phyloP scores from a whole-genome alignment of 805 yeast genomes.

The Cyberlindnera japonica region DNA sequence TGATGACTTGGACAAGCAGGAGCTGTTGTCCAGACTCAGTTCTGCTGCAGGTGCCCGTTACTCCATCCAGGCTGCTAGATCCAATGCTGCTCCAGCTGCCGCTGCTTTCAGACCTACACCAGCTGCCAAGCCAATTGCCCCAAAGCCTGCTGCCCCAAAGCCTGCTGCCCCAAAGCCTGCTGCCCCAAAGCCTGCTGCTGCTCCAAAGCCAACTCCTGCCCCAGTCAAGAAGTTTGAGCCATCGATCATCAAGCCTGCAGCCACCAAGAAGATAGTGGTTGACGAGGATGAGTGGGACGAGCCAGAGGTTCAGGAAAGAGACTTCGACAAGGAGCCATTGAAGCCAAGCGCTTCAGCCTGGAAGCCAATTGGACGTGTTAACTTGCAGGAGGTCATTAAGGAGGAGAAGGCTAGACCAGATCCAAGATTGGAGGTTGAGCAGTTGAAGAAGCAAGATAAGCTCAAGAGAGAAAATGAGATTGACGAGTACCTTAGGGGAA shows the following conservation, averaged over 20 bases:
- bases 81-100: slow-evolving; percentile 30
- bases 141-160: slow-evolving; percentile 20
- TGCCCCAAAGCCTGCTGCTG: slow-evolving; percentile 22
- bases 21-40: slow-evolving; percentile 69
- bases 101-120: slow-evolving; percentile 30
- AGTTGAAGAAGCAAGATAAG: slow-evolving; percentile 33
- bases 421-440: slow-evolving; percentile 39
- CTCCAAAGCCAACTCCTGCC: slow-evolving; percentile 18
- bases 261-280: slow-evolving; percentile 12
- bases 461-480: slow-evolving; percentile 34
- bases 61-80: slow-evolving; percentile 50
- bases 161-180: slow-evolving; percentile 22
- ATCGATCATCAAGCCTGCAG: slow-evolving; percentile 22
- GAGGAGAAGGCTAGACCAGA: slow-evolving; percentile 41
- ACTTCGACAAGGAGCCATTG: slow-evolving; percentile 44
- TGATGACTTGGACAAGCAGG: slow-evolving; percentile 81
- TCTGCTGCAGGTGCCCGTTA: slow-evolving; percentile 97
- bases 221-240: slow-evolving; percentile 21
- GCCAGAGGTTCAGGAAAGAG: slow-evolving; percentile 42
- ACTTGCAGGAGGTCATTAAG: slow-evolving; percentile 40
- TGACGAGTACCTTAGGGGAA: slow-evolving; percentile 33
- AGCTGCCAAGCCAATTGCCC: slow-evolving; percentile 29
- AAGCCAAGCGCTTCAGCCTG: slow-evolving; percentile 45
- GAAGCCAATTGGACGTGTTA: slow-evolving; percentile 62
- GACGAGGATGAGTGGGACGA: slow-evolving; percentile 43